phyloP scores from a whole-genome alignment of 306 rosid genomes.

The Luffa acutangula region DNA sequence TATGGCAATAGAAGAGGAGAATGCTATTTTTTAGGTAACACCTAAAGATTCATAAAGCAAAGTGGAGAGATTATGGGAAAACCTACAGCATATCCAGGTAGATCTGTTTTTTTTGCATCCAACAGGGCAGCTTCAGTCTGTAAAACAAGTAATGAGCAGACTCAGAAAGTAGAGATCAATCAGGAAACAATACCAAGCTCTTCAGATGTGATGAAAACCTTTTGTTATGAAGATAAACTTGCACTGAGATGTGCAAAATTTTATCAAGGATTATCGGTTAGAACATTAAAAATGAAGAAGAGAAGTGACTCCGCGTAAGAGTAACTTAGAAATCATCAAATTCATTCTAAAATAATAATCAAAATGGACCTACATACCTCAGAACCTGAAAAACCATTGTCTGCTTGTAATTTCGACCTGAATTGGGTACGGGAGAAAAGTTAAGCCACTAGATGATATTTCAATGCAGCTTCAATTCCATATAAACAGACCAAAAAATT shows the following conservation, averaged over 20 bases:
- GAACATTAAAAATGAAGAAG: neutral
- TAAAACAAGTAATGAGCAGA: constrained; percentile 6
- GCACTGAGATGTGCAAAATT: neutral
- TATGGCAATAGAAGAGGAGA: neutral
- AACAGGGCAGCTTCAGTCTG: constrained; percentile 30
- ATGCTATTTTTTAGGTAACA: neutral
- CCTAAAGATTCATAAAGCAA: neutral
- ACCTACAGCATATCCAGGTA: constrained; percentile 68
- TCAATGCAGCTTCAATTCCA: constrained; percentile 11
- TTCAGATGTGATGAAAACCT: constrained; percentile 1
- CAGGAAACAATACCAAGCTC: neutral
- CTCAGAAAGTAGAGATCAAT: constrained; percentile 4
- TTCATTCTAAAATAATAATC: constrained; percentile 1
- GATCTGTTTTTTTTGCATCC: constrained; percentile 48
- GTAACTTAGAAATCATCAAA: neutral
- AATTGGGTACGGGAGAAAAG: constrained; percentile 14
- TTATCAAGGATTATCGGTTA: neutral
- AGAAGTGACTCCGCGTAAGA: neutral
- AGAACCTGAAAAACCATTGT: constrained; percentile 19
- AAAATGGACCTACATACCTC: constrained; percentile 27
- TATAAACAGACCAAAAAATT: neutral
- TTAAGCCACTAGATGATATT: constrained; percentile 14
- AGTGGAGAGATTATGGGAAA: constrained; percentile 5
- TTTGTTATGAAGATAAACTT: neutral
- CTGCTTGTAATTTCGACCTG: constrained; percentile 41